A percentile compares a stretch with the other conserved stretches of the same genome.
phyloP scores from a whole-genome alignment of 129 eudicot species.

The Tagetes erecta region DNA sequence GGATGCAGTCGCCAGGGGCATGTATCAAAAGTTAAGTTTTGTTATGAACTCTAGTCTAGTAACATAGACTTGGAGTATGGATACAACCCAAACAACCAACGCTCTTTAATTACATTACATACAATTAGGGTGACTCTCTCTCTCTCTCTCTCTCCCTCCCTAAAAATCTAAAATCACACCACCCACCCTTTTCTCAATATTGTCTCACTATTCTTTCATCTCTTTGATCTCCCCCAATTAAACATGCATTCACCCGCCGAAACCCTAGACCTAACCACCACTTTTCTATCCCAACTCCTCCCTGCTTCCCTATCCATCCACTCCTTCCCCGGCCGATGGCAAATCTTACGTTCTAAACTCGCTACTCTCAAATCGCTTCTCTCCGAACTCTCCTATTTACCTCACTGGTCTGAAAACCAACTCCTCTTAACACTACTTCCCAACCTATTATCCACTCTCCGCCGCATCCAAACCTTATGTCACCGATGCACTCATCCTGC shows the following conservation, averaged over 20 bases:
- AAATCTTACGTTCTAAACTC: slow-evolving; percentile 59
- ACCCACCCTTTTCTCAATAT: too few species aligned
- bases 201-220: too few species aligned
- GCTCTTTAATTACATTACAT: too few species aligned
- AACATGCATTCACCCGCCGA: slow-evolving; percentile 41
- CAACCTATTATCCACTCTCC: slow-evolving; percentile 59
- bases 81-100: too few species aligned
- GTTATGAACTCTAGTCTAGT: too few species aligned
- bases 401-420: slow-evolving; percentile 75
- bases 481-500: slow-evolving; percentile 43
- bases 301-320: slow-evolving; percentile 62
- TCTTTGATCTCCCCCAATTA: too few species aligned
- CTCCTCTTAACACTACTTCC: slow-evolving; percentile 60
- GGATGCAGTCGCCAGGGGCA: too few species aligned
- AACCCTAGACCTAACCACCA: slow-evolving; percentile 46
- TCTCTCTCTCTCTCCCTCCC: too few species aligned
- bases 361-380: slow-evolving; percentile 53
- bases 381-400: slow-evolving; percentile 56
- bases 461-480: slow-evolving; percentile 48
- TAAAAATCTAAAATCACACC: too few species aligned
- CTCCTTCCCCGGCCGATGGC: slow-evolving; percentile 71
- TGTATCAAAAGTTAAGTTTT: too few species aligned
- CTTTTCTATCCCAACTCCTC: slow-evolving; percentile 48
- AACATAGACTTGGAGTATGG: too few species aligned
- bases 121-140: too few species aligned